Evolutionary conservation across 106 monocot species (phyloP), one percentile per base, ranked within the genome.

Genomic region (Dendrobium catenatum): DNA sequence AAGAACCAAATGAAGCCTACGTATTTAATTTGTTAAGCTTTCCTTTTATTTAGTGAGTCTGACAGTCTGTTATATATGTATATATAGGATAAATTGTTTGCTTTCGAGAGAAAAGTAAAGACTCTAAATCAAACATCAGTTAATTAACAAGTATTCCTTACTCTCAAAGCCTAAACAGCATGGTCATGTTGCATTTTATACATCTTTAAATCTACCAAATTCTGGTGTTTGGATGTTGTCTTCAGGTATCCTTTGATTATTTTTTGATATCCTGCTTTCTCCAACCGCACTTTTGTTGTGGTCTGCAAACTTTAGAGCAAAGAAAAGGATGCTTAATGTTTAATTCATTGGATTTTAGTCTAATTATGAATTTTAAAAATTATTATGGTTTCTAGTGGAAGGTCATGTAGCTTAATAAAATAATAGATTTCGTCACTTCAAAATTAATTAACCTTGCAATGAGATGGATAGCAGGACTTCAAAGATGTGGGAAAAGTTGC

Each of bases 401-500:
- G 59, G 59, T n/a, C 59, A 22, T 61, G 20, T n/a, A 61, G 59
- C 59, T 22, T 26, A 26, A 64, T 59, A 59, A 20, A 59, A 18
- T 18, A 58, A 59, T 59, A 59, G n/a, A 22, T 64, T 22, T 7
- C 51, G 13, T 51, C 51, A 15, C 51, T 51, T 51, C 2, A 64
- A 24, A 33, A 7, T 33, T 70, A 15, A 67, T 67, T 9, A 26
- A 70, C 29, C 29, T 29, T 29, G n/a, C n/a, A n/a, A n/a, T n/a
- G n/a, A n/a, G 31, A 31, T 31, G 9, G 37, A 37, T 4, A 33
- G 68, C 78, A 90, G 90, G 90, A 26, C 88, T 90, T 11, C 85
- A 90, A 44, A 80, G 90, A 68, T 90, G 90, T 55, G 90, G 90
- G 2, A 90, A 90, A 81, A 90, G 90, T 47, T 90, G 90, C 46